phyloP scores from a whole-genome alignment of 2,329 filamentous ascomycete species.

The Bipolaris sorokiniana region DNA sequence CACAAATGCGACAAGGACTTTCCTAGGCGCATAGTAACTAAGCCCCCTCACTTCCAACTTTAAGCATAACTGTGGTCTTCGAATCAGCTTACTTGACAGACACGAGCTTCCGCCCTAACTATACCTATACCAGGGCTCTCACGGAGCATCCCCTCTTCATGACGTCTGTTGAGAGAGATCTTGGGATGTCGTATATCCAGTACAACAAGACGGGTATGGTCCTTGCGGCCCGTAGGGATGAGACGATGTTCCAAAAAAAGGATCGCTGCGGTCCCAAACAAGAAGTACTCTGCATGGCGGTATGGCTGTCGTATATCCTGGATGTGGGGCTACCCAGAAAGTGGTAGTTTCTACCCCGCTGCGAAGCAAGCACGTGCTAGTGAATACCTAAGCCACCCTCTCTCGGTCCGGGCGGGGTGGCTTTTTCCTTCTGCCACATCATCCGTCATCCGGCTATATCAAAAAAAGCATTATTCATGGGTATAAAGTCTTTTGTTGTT shows the following conservation, averaged over 20 bases:
- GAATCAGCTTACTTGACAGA: not conserved
- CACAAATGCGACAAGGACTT: not conserved
- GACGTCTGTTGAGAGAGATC: not conserved
- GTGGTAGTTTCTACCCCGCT: not conserved
- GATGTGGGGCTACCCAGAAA: not conserved
- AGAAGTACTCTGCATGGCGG: not conserved
- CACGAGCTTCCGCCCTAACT: not conserved
- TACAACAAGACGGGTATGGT: not conserved
- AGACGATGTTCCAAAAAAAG: not conserved
- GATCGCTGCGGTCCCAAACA: too few relatives aligned
- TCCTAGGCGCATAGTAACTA: not conserved
- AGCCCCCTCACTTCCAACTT: slow-evolving; percentile 1
- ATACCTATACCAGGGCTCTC: not conserved
- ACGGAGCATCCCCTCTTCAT: not conserved
- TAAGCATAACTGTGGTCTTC: not conserved
- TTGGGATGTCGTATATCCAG: not conserved
- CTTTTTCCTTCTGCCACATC: slow-evolving; percentile 1
- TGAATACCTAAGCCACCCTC: not conserved
- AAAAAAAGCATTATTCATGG: not conserved
- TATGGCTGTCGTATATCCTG: not conserved
- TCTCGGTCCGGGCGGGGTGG: not conserved
- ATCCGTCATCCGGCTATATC: not conserved
- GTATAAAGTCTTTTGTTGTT: not conserved
- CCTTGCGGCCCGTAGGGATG: not conserved
- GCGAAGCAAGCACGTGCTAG: not conserved